Evolutionary conservation across 1,284 basidiomycete species (phyloP).

Genomic region (Rhodotorula mucilaginosa): DNA sequence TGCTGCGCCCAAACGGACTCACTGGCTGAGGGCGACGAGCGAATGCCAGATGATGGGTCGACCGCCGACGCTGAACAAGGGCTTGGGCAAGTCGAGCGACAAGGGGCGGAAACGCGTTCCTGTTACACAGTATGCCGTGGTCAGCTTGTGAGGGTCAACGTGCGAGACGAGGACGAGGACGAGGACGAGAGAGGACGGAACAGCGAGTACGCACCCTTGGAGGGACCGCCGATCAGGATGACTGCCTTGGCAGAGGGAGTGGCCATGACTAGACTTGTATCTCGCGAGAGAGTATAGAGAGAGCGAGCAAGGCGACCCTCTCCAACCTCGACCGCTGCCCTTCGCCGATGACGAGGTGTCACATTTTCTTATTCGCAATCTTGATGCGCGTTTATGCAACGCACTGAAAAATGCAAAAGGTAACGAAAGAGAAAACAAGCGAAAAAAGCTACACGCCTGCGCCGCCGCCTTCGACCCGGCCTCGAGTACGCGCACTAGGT

Average conservation of each 20-base stretch:
- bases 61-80: conserved; percentile 46
- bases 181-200: background rate
- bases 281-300: background rate
- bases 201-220: conserved; percentile 23
- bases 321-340: background rate
- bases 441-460: too few species aligned
- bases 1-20: too few species aligned
- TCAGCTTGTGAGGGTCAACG: background rate
- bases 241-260: conserved; percentile 29
- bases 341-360: too few species aligned
- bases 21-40: conserved; percentile 52
- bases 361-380: too few species aligned
- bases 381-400: too few species aligned
- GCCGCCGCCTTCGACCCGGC: too few species aligned
- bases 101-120: conserved; percentile 55
- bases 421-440: too few species aligned
- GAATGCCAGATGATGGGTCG: conserved; percentile 57
- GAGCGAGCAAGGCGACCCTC: too few species aligned
- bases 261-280: background rate
- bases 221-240: conserved; percentile 34
- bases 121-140: background rate
- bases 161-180: background rate
- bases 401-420: too few species aligned
- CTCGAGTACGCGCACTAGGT: conserved; percentile 9
- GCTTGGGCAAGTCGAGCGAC: conserved; percentile 52